Conservation (phyloP, 2,329 filamentous ascomycete species). For the Neofusicoccum ribis region DNA sequence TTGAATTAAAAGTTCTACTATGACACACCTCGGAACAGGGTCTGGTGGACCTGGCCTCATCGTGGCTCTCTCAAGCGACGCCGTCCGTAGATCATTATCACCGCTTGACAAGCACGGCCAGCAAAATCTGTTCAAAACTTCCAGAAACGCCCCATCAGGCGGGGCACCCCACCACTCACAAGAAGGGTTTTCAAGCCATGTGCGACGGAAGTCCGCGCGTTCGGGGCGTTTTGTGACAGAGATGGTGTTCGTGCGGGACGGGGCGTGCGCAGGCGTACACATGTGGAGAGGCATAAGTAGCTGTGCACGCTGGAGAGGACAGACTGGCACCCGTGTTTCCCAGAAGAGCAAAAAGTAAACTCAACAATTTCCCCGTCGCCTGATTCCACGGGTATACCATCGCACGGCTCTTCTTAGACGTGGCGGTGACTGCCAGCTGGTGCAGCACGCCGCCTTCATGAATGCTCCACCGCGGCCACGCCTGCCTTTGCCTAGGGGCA, state of each 20-base stretch:
- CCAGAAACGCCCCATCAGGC: constrained; percentile 17
- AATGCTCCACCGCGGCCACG: neutral
- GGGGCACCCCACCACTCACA: constrained; percentile 10
- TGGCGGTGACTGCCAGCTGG: neutral
- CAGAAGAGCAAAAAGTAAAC: constrained; percentile 19
- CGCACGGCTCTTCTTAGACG: constrained; percentile 17
- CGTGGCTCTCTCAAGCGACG: constrained; percentile 4
- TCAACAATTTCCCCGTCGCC: constrained; percentile 15
- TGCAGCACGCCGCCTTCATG: neutral
- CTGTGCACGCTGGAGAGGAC: constrained; percentile 3
- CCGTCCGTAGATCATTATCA: constrained; percentile 17
- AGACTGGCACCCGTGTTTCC: constrained; percentile 13
- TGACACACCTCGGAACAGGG: constrained; percentile 15
- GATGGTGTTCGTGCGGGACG: neutral
- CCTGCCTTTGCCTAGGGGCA: neutral
- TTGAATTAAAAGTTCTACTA: neutral
- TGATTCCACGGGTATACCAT: constrained; percentile 14
- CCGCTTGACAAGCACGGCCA: constrained; percentile 16
- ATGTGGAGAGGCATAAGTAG: constrained; percentile 18
- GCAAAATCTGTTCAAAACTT: constrained; percentile 20
- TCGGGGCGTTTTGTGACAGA: constrained; percentile 15
- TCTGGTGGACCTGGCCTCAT: constrained; percentile 3
- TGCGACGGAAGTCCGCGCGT: constrained; percentile 15
- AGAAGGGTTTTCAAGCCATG: constrained; percentile 11
- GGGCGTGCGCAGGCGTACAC: neutral